Base-by-base conservation (phyloP, 192 early-diverging fungal genomes). In the Coemansia sp. region DNA sequence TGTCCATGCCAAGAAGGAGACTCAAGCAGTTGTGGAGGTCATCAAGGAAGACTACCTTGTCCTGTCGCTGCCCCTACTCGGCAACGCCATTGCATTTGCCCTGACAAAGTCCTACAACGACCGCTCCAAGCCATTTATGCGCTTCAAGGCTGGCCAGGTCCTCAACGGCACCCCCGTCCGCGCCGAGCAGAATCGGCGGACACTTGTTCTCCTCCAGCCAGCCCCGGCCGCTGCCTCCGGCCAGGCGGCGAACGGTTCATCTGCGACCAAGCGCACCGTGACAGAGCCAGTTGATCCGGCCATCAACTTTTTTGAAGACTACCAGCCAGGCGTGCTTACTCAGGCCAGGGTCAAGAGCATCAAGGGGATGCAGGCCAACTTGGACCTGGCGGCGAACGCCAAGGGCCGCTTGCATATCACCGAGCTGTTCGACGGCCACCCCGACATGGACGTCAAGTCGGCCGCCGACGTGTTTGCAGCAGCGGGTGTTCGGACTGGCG, bases 41-140 rank as follows among this genome's bases (percentile, higher is more conserved):
- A 78, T 92, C 44, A 92, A 90, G 69, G 80, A 89, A 21, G 83
- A 85, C 55, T 92, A 92, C 48, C 38, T 82, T 18, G 77, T 92
- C 19, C 42, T 88, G 9, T 78, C 81, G 4, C 38, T 91, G 42
- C 86, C 89, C 1, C 47, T 51, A 25, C 30, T 69, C 28, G 57
- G 60, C 49, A 76, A 82, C 43, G 40, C 51, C 27, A 64, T 85
- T 44, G 77, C 71, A 1, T 84, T 82, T 61, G 80, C 82, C 6
- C 40, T 69, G 38, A 66, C 77, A 37, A 80, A 82, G 33, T 55
- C 67, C 14, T 76, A 71, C 65, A 85, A 85, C 64, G 69, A 81
- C 54, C 51, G 78, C 20, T 75, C 74, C 26, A 71, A 68, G 35
- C 83, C 82, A 13, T 82, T 85, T 48, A 79, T 78, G 45, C 64